Base-by-base conservation (phyloP, 148 eudicot genomes). In the Rhododendron ovatum region DNA sequence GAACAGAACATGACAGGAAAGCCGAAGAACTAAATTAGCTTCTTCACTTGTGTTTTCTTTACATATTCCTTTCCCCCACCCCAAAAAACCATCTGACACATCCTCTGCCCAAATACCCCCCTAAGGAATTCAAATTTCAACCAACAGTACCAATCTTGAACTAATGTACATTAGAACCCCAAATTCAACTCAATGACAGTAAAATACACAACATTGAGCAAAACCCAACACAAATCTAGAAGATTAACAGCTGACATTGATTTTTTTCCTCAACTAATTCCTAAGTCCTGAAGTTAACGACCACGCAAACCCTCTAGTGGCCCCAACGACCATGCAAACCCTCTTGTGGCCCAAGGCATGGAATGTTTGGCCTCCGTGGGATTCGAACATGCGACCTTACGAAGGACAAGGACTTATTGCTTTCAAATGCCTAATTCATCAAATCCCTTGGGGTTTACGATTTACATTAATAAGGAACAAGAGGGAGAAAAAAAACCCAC, bases 121-220 rank as follows among this genome's bases (percentile, higher is more conserved):
- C 65, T 45, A 45, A 86, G 45, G 78, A 79, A 86, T 28, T 74
- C 82, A 80, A 79, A 57, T 61, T 61, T 73, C 63, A 67, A 33
- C n/a, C 35, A 3, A 71, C 13, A 24, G 74, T 35, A 11, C n/a
- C 26, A 81, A 13, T 55, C 75, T 82, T 3, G 4, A 73, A 51
- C 30, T 73, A 47, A 10, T 37, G 30, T 8, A 65, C 51, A 47
- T 47, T 5, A 45, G 26, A 55, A 50, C 71, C 69, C 79, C 65
- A 85, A 43, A 43, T 61, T 80, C 78, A 61, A 63, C 33, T 39
- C 53, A 2, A 0, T 15, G 35, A 30, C 47, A 59, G 45, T 24
- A 14, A 59, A 55, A 75, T 26, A 33, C 30, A 53, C 1, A 30
- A 50, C 41, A 84, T 18, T 51, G 30, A 45, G 17, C 11, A 84